phyloP scores from a whole-genome alignment of 108 stramenopile species.

The Fragilaria radians region DNA sequence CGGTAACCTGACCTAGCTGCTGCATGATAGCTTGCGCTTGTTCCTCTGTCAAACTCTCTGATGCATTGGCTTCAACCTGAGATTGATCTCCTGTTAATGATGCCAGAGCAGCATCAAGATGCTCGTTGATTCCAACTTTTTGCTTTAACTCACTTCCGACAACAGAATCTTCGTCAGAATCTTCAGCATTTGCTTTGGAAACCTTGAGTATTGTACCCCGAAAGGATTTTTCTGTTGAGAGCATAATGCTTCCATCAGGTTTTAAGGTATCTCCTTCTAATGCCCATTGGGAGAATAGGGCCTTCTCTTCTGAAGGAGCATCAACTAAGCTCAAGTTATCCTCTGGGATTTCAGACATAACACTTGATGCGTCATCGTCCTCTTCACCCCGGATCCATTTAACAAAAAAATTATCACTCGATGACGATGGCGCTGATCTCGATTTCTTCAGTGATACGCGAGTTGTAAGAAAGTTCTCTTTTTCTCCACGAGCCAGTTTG shows the following conservation, averaged over 20 bases:
- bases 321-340: neutral
- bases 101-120: conserved; percentile 68
- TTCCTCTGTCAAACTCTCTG: conserved; percentile 21
- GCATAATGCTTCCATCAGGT: neutral
- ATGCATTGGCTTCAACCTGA: conserved; percentile 16
- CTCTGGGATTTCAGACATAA: neutral
- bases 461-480: neutral
- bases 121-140: conserved; percentile 79
- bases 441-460: conserved; percentile 1
- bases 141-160: conserved; percentile 74
- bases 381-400: conserved; percentile 29
- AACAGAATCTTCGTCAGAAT: conserved; percentile 62
- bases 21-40: conserved; percentile 4
- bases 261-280: conserved; percentile 6
- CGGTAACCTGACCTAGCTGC: conserved; percentile 8
- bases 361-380: neutral
- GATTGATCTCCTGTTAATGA: conserved; percentile 43
- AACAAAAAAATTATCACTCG: conserved; percentile 30
- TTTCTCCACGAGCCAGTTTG: conserved; percentile 45
- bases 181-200: conserved; percentile 9
- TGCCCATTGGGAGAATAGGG: conserved; percentile 36
- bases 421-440: conserved; percentile 3
- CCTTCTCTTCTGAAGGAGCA: neutral
- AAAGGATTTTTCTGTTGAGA: neutral
- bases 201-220: conserved; percentile 13